Conservation (phyloP, 2,329 filamentous ascomycete species). For the Xylariaceae sp. region DNA sequence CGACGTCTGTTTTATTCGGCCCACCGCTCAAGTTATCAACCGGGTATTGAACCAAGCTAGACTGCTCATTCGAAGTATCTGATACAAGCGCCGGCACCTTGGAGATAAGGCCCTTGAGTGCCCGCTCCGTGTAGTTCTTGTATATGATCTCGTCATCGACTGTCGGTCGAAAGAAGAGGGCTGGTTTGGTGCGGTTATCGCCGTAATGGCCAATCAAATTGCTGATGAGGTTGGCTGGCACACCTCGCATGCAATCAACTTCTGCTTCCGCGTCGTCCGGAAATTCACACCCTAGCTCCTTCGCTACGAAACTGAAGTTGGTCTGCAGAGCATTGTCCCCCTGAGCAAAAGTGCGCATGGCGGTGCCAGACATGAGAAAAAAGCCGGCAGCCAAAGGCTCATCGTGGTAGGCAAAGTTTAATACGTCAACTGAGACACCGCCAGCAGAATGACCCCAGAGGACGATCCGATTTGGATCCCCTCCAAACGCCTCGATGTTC, state of each 20-base stretch:
- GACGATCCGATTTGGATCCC: slow-evolving; percentile 24
- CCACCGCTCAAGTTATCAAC: slow-evolving; percentile 17
- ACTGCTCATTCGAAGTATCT: slow-evolving; percentile 25
- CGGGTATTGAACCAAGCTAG: slow-evolving; percentile 26
- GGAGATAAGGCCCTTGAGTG: slow-evolving; percentile 27
- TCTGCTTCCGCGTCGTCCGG: slow-evolving; percentile 22
- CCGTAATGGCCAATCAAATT: slow-evolving; percentile 29
- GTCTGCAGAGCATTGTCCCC: slow-evolving; percentile 29
- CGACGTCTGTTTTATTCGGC: slow-evolving; percentile 21
- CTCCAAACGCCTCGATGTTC: slow-evolving; percentile 37
- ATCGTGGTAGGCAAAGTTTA: slow-evolving; percentile 24
- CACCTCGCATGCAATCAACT: slow-evolving; percentile 41
- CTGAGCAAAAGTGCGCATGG: slow-evolving; percentile 22
- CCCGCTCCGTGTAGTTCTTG: slow-evolving; percentile 32
- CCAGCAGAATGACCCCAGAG: slow-evolving; percentile 28
- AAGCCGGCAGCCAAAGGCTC: slow-evolving; percentile 22
- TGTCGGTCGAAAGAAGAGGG: slow-evolving; percentile 32
- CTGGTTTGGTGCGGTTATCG: slow-evolving; percentile 24
- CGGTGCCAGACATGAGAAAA: slow-evolving; percentile 25
- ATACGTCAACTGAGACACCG: slow-evolving; percentile 23
- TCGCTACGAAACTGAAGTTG: slow-evolving; percentile 36
- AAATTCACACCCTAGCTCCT: slow-evolving; percentile 29
- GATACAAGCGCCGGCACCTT: slow-evolving; percentile 27
- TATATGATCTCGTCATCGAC: slow-evolving; percentile 34
- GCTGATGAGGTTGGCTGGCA: slow-evolving; percentile 39